phyloP scores from a whole-genome alignment of 2,329 filamentous ascomycete genomes.

The Cladorrhinum sp. region DNA sequence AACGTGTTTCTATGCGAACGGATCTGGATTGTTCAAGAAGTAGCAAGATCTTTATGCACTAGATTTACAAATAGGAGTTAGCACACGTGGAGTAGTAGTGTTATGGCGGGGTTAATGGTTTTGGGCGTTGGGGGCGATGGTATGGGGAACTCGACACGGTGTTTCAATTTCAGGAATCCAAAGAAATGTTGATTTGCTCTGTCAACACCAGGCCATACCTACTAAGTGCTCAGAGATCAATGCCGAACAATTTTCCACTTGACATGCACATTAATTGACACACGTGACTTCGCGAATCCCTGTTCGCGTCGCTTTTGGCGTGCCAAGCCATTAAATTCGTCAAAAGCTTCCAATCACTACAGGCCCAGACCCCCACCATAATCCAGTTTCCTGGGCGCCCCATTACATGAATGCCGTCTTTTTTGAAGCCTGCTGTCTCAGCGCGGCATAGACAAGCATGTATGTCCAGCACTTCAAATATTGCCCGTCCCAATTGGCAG shows the following conservation, averaged over 20 bases:
- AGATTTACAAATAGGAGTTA: no score
- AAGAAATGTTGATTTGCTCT: background rate
- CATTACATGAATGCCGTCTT: slow-evolving; percentile 35
- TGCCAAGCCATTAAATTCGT: slow-evolving; percentile 1
- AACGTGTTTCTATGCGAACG: slow-evolving; percentile 9
- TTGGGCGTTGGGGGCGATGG: background rate
- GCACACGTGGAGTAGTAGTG: background rate
- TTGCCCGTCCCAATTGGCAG: background rate
- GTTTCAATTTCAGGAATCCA: background rate
- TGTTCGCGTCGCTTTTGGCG: slow-evolving; percentile 2
- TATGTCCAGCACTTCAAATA: slow-evolving; percentile 21
- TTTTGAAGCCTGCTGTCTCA: slow-evolving; percentile 48
- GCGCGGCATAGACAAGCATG: slow-evolving; percentile 54
- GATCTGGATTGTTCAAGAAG: no score
- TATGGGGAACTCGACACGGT: background rate
- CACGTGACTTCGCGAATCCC: slow-evolving; percentile 25
- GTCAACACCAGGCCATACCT: no score
- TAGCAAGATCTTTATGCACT: no score
- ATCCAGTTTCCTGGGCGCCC: slow-evolving; percentile 2
- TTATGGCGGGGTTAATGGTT: background rate
- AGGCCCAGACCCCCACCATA: slow-evolving; percentile 6
- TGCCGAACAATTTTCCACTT: no score
- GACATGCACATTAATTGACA: slow-evolving; percentile 6
- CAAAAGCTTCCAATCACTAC: background rate
- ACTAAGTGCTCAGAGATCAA: no score